Base-by-base conservation (phyloP, 129 eudicot species). In the Lactuca sativa region DNA sequence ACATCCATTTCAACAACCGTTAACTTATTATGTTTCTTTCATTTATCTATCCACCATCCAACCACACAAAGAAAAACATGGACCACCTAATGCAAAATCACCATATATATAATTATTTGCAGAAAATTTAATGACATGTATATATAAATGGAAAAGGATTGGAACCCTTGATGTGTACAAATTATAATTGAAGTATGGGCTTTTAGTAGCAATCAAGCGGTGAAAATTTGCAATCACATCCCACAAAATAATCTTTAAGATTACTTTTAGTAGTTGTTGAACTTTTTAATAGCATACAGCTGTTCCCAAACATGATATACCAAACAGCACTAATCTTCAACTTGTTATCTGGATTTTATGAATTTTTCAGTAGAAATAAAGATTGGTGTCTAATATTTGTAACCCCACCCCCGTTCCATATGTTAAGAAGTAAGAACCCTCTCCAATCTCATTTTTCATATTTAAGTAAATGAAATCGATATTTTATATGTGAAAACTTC, bases 301-400 rank as follows among this genome's bases (percentile, higher is more conserved):
- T 81, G 85, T 81, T 81, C 33, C 16, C 77, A 66, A 58, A 58
- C 78, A 71, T 54, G 71, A 54, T 70, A 54, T 65, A 77, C 76
- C 81, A 77, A 69, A 77, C 81, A 77, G 70, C 81, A 77, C 81
- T 77, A 70, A 70, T 62, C 43, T 69, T 31, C 66, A 70, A 62
- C 66, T 77, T 77, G 54, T n/a, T 62, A 31, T 70, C 41, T 69
- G 52, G 71, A 64, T 77, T 62, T 41, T 44, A 70, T 69, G 66
- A 62, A 77, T 62, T 77, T 62, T 77, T 76, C 55, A 76, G 75
- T 55, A 62, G 81, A 69, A 77, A 69, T 30, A 77, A 62, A 69
- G 76, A 69, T 77, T 69, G 66, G 71, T 37, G 32, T 77, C 66
- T 61, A 69, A 62, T 16, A 55, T 76, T 76, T 69, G 71, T 61